Conservation (phyloP, 768 basidiomycete species). For the Myochromella boudieri region DNA sequence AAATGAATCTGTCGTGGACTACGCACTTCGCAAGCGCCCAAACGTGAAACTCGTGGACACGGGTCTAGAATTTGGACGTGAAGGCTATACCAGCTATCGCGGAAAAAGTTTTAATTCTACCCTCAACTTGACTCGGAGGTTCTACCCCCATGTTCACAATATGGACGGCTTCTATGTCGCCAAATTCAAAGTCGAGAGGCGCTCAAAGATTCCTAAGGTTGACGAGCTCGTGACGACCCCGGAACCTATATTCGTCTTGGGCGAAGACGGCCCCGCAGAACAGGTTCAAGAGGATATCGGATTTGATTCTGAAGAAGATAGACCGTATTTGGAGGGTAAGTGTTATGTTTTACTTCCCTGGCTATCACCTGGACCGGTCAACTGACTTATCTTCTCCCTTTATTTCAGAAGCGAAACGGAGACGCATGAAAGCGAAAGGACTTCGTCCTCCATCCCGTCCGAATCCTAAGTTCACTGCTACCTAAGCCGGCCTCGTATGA, state of each 20-base stretch:
- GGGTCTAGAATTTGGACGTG: slow-evolving; percentile 89
- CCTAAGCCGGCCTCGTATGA: slow-evolving; percentile 7
- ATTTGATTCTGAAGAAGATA: slow-evolving; percentile 80
- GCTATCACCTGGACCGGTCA: slow-evolving; percentile 14
- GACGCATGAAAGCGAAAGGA: slow-evolving; percentile 74
- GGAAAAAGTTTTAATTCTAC: slow-evolving; percentile 87
- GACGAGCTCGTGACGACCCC: slow-evolving; percentile 26
- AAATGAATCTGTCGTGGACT: slow-evolving; percentile 97
- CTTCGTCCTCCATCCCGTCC: slow-evolving; percentile 61
- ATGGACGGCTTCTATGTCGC: slow-evolving; percentile 99
- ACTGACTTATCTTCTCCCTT: slow-evolving; percentile 6
- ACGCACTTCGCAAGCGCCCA: slow-evolving; percentile 92
- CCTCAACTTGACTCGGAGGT: slow-evolving; percentile 80
- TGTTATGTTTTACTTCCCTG: slow-evolving; percentile 15
- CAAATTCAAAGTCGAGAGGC: slow-evolving; percentile 93
- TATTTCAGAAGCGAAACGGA: slow-evolving; percentile 65
- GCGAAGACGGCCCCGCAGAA: slow-evolving; percentile 28
- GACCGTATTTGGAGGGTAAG: slow-evolving; percentile 77
- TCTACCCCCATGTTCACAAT: slow-evolving; percentile 97
- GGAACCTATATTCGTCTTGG: slow-evolving; percentile 17
- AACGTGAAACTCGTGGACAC: slow-evolving; percentile 91
- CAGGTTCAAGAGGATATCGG: slow-evolving; percentile 42
- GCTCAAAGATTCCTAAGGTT: slow-evolving; percentile 45
- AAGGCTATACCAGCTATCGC: slow-evolving; percentile 87
- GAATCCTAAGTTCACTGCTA: slow-evolving; percentile 20